These are phyloP conservation scores for Physocladia obscura DNA, from an alignment of 192 early-diverging fungal genomes.

Conservation along the genomic window DNA sequence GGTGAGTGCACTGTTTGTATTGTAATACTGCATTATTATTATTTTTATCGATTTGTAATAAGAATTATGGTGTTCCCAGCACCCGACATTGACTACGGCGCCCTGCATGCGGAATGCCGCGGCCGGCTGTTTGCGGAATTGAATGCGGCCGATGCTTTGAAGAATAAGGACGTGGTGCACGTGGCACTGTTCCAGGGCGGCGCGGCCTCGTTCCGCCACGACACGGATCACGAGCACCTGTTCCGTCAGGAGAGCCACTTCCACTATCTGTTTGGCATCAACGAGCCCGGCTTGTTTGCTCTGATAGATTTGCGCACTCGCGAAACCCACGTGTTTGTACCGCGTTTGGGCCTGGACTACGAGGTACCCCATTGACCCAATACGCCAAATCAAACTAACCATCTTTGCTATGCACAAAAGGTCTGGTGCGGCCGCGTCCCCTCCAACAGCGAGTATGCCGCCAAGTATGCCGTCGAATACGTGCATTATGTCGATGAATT, in stretches of 20 bases:
- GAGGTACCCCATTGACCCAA: too few species aligned
- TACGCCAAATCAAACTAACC: too few species aligned
- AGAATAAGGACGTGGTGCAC: too few species aligned
- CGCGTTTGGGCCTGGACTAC: conserved; percentile 60
- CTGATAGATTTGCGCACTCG: conserved; percentile 65
- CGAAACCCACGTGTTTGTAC: conserved; percentile 67
- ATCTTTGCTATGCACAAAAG: too few species aligned
- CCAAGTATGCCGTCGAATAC: conserved; percentile 68
- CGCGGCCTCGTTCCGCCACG: conserved; percentile 45
- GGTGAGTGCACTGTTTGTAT: too few species aligned
- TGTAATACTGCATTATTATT: too few species aligned
- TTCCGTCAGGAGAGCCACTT: conserved; percentile 68
- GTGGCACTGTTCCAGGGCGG: conserved; percentile 19
- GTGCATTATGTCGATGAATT: conserved; percentile 65
- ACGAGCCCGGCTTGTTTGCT: conserved; percentile 70
- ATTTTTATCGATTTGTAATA: too few species aligned
- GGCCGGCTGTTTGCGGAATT: conserved; percentile 9
- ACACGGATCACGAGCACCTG: conserved; percentile 69
- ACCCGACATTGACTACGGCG: conserved; percentile 6
- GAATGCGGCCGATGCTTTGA: background rate
- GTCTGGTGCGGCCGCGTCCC: conserved; percentile 75
- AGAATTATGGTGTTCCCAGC: conserved; percentile 6
- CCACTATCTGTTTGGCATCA: conserved; percentile 78
- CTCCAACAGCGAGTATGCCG: conserved; percentile 51
- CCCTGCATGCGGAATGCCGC: conserved; percentile 2